Percentiles rank a stretch among this genome's conserved stretches.
Conservation (phyloP, 106 monocot species). For the Dendrobium catenatum region DNA sequence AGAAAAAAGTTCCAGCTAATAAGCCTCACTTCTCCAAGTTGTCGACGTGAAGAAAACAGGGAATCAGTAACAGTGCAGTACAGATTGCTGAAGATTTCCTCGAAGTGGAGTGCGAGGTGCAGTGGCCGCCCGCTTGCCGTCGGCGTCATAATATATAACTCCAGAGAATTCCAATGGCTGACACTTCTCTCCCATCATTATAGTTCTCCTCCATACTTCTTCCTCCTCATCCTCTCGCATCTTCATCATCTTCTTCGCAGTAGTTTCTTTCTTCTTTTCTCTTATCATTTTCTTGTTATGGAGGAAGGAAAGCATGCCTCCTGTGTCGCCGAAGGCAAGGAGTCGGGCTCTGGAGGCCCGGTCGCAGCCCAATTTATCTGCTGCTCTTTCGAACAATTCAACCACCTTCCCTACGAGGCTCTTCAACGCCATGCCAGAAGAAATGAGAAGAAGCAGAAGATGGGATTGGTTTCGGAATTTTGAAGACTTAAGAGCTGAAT, state of each 20-base stretch:
- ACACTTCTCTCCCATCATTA: constrained; percentile 38
- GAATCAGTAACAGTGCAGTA: neutral
- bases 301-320: neutral
- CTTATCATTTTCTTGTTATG: neutral
- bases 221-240: constrained; percentile 1
- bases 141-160: constrained; percentile 28
- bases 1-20: too few species aligned
- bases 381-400: neutral
- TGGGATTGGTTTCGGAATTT: neutral
- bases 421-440: neutral
- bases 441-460: neutral
- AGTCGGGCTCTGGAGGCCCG: neutral
- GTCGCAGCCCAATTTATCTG: neutral
- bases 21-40: too few species aligned
- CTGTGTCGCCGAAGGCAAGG: neutral
- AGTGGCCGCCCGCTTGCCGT: constrained; percentile 13
- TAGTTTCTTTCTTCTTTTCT: neutral
- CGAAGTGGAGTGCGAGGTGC: constrained; percentile 15
- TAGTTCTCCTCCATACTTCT: constrained; percentile 22
- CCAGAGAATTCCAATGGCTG: constrained; percentile 39
- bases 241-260: neutral
- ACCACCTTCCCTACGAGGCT: neutral
- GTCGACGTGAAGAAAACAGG: neutral
- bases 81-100: neutral
- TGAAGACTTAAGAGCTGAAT: neutral